Percentiles rank a stretch among this genome's conserved stretches.
Evolutionary conservation across 1,139 yeast genomes (phyloP).

Genomic region (Sugiyamaella xylanicola): DNA sequence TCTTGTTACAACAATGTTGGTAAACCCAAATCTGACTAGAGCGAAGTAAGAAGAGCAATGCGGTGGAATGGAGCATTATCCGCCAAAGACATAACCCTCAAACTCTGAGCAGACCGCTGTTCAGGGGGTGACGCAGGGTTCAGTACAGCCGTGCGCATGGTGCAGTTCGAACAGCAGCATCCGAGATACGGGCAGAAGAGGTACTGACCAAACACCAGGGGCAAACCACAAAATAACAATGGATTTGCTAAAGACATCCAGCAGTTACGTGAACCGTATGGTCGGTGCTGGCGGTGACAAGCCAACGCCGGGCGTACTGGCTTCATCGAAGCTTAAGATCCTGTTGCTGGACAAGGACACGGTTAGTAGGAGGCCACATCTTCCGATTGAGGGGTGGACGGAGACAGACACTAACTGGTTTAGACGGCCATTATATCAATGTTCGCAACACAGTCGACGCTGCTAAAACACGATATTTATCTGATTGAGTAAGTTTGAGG

Average conservation of each 20-base stretch:
- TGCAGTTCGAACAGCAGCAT: not conserved
- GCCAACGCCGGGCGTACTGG: slow-evolving; percentile 29
- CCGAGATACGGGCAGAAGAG: not conserved
- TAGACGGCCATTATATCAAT: slow-evolving; percentile 75
- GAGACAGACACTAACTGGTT: not conserved
- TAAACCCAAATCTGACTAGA: too few relatives aligned
- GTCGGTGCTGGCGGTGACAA: slow-evolving; percentile 40
- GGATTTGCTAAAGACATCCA: slow-evolving; percentile 57
- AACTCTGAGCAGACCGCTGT: too few relatives aligned
- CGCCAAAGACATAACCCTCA: too few relatives aligned
- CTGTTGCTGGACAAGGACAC: slow-evolving; percentile 78
- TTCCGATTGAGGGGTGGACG: too few relatives aligned
- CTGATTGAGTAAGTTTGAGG: slow-evolving; percentile 62
- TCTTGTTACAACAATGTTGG: too few relatives aligned
- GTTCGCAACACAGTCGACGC: slow-evolving; percentile 83
- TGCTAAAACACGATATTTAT: slow-evolving; percentile 78
- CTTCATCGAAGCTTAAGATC: slow-evolving; percentile 59
- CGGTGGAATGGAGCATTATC: too few relatives aligned
- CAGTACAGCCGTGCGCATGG: not conserved
- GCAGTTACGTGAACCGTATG: slow-evolving; percentile 52
- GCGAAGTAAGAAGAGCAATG: too few relatives aligned
- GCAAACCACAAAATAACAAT: slow-evolving; percentile 36
- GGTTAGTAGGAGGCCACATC: slow-evolving; percentile 27
- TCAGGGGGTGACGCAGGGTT: not conserved
- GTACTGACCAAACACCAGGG: not conserved